Base-by-base conservation (phyloP, 371 early-diverging fungal species). In the Apophysomyces ossiformis region DNA sequence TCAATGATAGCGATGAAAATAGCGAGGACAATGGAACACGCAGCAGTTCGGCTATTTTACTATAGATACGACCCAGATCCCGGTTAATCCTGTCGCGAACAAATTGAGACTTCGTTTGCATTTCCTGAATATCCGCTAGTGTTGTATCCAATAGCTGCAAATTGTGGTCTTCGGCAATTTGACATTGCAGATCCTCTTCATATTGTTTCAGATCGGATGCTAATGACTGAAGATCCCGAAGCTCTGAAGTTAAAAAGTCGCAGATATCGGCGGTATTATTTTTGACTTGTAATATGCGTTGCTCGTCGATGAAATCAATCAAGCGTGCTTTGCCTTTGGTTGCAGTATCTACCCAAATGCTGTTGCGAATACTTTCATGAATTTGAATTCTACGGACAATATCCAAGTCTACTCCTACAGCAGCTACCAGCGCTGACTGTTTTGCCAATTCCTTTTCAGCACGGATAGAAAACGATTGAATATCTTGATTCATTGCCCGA, bases 1-100 rank as follows among this genome's bases (percentile, higher is more conserved):
- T 21, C 1, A 59, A 21, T 45, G 59, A 60, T 1, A 68, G 60
- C 8, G 59, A 43, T 0, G 47, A 50, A 35, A 72, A 61, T 1
- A 72, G 62, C 0, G 71, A 61, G 9, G 64, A 54, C 26, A 78
- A 12, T 5, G 81, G 71, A 36, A 63, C 47, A 9, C 71, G 59
- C 1, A 75, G 18, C 12, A 79, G 35, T 9, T 67, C 70, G 18
- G 76, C 64, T 2, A 82, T 73, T 26, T 76, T 79, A 50, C 64
- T 65, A 37, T 73, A 66, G 0, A 79, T 67, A 26, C 79, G 71
- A 13, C 50, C 32, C n/a, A 76, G 57, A 39, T 78, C 75, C 12
- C 83, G 64, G 41, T 81, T 75, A 35, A 77, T 63, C 54, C 69
- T 79, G 39, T 75, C 74, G 58, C 72, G 64, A 4, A 74, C 41